A percentile compares a stretch with the other conserved stretches of the same genome.
Evolutionary conservation across 495 filamentous ascomycete species (phyloP).

Genomic region (Staphylotrichum tortipilum): DNA sequence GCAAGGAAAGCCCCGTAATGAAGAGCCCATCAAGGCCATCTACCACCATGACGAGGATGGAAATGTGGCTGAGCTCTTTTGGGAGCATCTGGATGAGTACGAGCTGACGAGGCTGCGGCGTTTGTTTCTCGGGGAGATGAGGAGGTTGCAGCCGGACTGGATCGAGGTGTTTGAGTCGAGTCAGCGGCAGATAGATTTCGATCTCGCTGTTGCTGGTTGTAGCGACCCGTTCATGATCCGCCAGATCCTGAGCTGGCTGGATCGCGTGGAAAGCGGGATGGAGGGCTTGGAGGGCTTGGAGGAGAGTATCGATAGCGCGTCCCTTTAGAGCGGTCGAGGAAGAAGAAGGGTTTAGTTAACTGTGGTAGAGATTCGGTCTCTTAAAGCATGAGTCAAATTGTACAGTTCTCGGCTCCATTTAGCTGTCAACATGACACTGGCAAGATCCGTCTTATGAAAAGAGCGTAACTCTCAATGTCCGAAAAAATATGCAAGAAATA

Average conservation of each 20-base stretch:
- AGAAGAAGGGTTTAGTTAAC: not conserved
- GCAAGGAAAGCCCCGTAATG: not conserved
- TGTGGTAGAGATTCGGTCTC: no score
- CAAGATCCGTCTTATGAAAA: no score
- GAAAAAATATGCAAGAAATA: no score
- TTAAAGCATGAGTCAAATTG: no score
- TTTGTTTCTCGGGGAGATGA: constrained; percentile 1
- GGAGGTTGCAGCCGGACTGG: not conserved
- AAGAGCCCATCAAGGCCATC: not conserved
- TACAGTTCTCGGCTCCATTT: no score
- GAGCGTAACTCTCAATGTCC: no score
- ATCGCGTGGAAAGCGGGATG: not conserved
- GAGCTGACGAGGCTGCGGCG: constrained; percentile 3
- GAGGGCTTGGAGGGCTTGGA: not conserved
- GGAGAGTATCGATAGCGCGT: constrained; percentile 1
- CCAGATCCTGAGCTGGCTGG: not conserved
- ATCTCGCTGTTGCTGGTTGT: constrained; percentile 1
- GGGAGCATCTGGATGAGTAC: constrained; percentile 5
- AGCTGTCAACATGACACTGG: no score
- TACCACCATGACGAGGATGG: constrained; percentile 2
- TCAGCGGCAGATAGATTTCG: constrained; percentile 3
- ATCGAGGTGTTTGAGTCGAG: constrained; percentile 1
- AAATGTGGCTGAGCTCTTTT: constrained; percentile 2
- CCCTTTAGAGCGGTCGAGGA: not conserved
- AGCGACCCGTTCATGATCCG: constrained; percentile 1